Evolutionary conservation across 2,329 filamentous ascomycete species (phyloP), one percentile per base, ranked within the genome.

Genomic region (Trichoderma semiorbis): DNA sequence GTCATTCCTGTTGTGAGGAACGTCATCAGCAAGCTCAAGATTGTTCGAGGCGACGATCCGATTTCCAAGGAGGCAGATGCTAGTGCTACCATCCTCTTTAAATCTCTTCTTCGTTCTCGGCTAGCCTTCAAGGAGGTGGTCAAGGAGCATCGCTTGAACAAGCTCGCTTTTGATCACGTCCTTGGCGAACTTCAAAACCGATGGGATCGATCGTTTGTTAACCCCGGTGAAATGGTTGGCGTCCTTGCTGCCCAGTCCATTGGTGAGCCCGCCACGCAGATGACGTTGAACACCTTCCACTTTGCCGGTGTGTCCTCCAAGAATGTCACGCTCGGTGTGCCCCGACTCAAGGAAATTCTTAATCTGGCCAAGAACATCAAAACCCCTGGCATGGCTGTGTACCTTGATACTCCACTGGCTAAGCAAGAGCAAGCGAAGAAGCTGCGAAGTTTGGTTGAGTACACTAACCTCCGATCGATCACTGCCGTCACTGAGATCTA

Each of bases 221-320:
- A 91, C 77, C 95, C 96, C 62, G 96, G 97, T 79, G 97, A 99
- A 81, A 99, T 99, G 96, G 96, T 99, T 71, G 96, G 96, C 84
- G 96, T 99, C 26, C 85, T 99, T 78, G 96, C 96, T 74, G 96
- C 97, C 7, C 96, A 99, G 84, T 99, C 96, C 36, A 99, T 99
- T 80, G 96, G 96, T 85, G 96, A 99, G 83, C 96, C 96, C 53
- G 97, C 96, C 26, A 99, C 96, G 1, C 96, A 99, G 86, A 99
- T 99, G 96, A 99, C 96, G 1, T 85, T 99, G 73, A 99, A 99
- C 85, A 99, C 96, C 28, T 99, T 99, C 92, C 96, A 99, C 87
- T 99, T 99, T 82, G 95, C 96, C 82, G 96, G 96, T 97, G 94
- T 99, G 73, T 97, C 97, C 47, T 97, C 95, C 28, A 99, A 99